These are phyloP conservation scores for Clitopilus passeckerianus DNA, from an alignment of 768 basidiomycete species.

Conservation along the genomic window DNA sequence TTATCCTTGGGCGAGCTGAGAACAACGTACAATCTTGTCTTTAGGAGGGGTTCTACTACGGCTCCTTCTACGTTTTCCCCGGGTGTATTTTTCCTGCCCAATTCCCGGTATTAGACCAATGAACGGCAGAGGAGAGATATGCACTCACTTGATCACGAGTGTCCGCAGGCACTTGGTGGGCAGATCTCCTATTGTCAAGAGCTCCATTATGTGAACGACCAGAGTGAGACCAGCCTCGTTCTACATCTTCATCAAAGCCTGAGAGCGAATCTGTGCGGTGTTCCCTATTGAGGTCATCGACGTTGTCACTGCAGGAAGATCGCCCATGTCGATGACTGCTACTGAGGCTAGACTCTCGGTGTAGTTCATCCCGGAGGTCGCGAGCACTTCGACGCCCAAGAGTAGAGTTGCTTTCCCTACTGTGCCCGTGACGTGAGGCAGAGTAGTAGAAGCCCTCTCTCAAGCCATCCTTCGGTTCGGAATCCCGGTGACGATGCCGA, in stretches of 20 bases:
- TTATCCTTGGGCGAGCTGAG: neutral
- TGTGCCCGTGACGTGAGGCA: neutral
- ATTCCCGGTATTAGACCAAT: neutral
- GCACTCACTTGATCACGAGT: too few relatives aligned
- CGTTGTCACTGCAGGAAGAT: too few relatives aligned
- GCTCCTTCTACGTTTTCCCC: neutral
- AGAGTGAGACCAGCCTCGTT: neutral
- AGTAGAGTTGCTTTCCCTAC: neutral
- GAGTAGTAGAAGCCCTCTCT: neutral
- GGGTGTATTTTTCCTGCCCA: neutral
- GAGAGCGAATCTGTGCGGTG: neutral
- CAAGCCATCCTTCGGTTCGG: neutral
- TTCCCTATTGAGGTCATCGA: too few relatives aligned
- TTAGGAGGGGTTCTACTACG: neutral
- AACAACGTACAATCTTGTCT: neutral
- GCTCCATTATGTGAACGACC: too few relatives aligned
- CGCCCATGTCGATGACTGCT: neutral
- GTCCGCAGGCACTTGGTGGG: too few relatives aligned
- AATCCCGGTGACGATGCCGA: neutral
- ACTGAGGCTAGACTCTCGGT: neutral
- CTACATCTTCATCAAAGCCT: neutral
- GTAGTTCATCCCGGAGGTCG: neutral
- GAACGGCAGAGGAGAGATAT: too few relatives aligned
- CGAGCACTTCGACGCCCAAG: neutral
- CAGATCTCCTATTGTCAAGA: too few relatives aligned